phyloP scores from a whole-genome alignment of 352 stramenopile genomes.

The Aphanomyces cochlioides region DNA sequence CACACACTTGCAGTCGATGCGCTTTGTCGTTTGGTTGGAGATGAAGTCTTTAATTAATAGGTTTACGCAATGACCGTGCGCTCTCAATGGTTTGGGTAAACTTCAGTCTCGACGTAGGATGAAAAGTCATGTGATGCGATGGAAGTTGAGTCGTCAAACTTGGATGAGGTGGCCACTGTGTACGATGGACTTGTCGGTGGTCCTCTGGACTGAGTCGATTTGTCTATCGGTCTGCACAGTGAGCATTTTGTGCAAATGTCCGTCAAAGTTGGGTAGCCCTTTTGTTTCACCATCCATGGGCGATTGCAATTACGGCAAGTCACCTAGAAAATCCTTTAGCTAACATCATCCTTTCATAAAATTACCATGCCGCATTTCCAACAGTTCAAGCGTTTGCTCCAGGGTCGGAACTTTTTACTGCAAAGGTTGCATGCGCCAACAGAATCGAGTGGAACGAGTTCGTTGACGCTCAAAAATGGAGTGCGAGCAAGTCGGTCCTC shows the following conservation, averaged over 20 bases:
- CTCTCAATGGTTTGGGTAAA: too few species aligned
- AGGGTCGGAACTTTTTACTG: not conserved
- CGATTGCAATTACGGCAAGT: not conserved
- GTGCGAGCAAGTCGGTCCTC: not conserved
- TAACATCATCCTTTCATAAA: too few species aligned
- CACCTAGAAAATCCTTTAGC: not conserved
- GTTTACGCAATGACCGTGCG: too few species aligned
- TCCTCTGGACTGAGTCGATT: not conserved
- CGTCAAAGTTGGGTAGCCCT: not conserved
- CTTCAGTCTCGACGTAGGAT: too few species aligned
- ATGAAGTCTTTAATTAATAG: too few species aligned
- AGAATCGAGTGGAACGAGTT: not conserved
- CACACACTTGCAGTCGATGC: too few species aligned
- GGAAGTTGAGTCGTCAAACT: too few species aligned
- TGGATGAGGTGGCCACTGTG: too few species aligned
- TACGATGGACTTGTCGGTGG: too few species aligned
- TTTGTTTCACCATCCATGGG: not conserved
- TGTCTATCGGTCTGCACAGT: not conserved
- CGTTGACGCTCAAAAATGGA: not conserved
- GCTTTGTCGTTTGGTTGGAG: too few species aligned
- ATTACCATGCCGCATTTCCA: not conserved
- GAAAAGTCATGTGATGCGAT: too few species aligned
- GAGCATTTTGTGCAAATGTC: slow-evolving; percentile 2
- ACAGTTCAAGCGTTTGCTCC: not conserved
- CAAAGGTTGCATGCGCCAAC: not conserved